Base-by-base conservation (phyloP, 2,329 filamentous ascomycete genomes). In the Claviceps cyperi region DNA sequence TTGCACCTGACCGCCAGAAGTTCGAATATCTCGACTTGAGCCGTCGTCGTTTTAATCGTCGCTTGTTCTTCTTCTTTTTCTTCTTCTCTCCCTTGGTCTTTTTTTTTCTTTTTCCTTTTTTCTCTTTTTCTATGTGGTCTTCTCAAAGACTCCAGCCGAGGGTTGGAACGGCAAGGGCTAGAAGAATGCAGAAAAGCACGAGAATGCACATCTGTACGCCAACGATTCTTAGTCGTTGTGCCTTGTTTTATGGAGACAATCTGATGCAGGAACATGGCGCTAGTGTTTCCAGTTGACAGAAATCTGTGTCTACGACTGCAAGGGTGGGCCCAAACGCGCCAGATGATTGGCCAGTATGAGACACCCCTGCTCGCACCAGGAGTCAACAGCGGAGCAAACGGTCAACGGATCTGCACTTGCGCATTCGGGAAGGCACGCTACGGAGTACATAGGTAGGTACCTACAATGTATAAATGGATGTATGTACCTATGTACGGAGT, bases 261-360 rank as follows among this genome's bases (percentile, higher is more conserved):
- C 32, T 46, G n/a, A 51, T 56, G 59, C 59, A 64, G 61, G 61
- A 60, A 62, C 60, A 56, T 43, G 55, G 51, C 59, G 59, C 62
- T 64, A 64, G 60, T 57, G 62, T 64, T 64, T 64, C 61, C 55
- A 52, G 52, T 64, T 59, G 55, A 62, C 49, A 51, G 44, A 40
- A 32, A 48, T 43, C 43, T 37, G 43, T 37, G 51, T 50, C 1
- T 48, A 45, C 51, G 48, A 13, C 41, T 43, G 22, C 8, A 9
- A 13, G 19, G 32, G 21, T 40, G 32, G 45, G 40, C 9, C 4
- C 11, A 9, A 6, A 1, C 5, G 1, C 40, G 4, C 11, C 7
- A 19, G 7, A 3, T 46, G 37, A 47, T 50, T 50, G 49, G 49
- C 13, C 35, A 22, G 22, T 4, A 5, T 11, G 5, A 24, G 14